A percentile compares a stretch with the other conserved stretches of the same genome.
These are phyloP conservation scores for Alternaria solani DNA, from an alignment of 2,329 filamentous ascomycete genomes.

Conservation along the genomic window DNA sequence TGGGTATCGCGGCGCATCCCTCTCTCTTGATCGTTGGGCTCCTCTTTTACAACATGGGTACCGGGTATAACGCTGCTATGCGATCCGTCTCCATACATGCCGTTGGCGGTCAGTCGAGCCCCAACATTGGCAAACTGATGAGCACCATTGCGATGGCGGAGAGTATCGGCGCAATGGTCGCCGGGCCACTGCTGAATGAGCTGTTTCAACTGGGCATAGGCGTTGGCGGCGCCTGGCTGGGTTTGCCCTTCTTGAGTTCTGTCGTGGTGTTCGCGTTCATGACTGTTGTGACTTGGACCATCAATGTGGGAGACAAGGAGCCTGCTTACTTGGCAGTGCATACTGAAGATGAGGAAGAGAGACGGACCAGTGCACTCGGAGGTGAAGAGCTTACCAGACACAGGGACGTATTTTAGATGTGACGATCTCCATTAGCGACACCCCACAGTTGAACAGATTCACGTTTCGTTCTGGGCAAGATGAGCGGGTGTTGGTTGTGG, in stretches of 20 bases:
- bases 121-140: conserved; percentile 58
- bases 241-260: conserved; percentile 53
- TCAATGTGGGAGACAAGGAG: conserved; percentile 36
- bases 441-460: not conserved
- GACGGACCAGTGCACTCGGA: conserved; percentile 23
- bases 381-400: conserved; percentile 8
- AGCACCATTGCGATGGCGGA: conserved; percentile 60
- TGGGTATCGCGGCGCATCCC: conserved; percentile 56
- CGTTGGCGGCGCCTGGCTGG: conserved; percentile 57
- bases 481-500: not conserved
- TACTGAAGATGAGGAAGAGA: conserved; percentile 25
- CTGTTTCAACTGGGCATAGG: conserved; percentile 58
- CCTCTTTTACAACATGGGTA: conserved; percentile 58
- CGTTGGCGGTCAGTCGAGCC: conserved; percentile 54
- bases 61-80: conserved; percentile 58
- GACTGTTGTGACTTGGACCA: conserved; percentile 38
- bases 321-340: conserved; percentile 29
- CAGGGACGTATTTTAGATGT: not conserved
- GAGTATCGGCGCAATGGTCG: conserved; percentile 57
- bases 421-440: not conserved
- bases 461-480: not conserved
- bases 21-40: conserved; percentile 55
- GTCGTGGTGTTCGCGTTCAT: conserved; percentile 36
- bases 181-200: conserved; percentile 56
- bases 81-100: conserved; percentile 59